These are phyloP conservation scores for Coemansia sp. DNA, from an alignment of 192 early-diverging fungal genomes.

Conservation along the genomic window DNA sequence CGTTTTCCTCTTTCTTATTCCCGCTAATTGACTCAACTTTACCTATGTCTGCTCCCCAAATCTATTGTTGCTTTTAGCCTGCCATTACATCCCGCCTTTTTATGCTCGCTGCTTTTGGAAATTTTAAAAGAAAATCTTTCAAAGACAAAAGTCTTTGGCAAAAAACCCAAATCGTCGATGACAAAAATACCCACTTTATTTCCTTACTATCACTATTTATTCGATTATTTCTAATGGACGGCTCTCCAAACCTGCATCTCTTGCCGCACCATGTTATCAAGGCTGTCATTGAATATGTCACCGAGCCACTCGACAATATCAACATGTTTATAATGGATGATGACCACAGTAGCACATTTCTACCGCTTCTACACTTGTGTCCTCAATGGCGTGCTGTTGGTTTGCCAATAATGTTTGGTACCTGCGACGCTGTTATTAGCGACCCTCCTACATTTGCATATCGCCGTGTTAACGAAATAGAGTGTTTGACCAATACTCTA, in stretches of 20 bases:
- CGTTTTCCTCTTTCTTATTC: not conserved
- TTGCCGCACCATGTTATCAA: conserved; percentile 7
- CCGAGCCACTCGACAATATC: not conserved
- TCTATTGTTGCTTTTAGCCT: no score
- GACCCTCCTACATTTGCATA: not conserved
- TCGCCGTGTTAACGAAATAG: not conserved
- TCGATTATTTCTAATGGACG: no score
- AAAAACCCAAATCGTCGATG: no score
- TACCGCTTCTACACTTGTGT: conserved; percentile 1
- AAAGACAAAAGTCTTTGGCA: no score
- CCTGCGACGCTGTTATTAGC: not conserved
- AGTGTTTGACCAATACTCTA: not conserved
- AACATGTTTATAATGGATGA: conserved; percentile 5
- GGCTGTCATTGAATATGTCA: conserved; percentile 3
- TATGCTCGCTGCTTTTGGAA: not conserved
- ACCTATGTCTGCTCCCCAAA: not conserved
- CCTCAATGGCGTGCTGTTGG: not conserved
- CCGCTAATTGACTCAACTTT: not conserved
- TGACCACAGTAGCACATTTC: not conserved
- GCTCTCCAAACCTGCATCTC: not conserved
- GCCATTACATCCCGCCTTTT: not conserved
- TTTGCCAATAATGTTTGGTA: conserved; percentile 4
- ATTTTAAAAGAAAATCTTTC: not conserved
- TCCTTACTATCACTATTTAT: no score
- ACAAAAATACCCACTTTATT: no score